Conservation (phyloP, 768 basidiomycete genomes). For the Rhizopogon vesiculosus region DNA sequence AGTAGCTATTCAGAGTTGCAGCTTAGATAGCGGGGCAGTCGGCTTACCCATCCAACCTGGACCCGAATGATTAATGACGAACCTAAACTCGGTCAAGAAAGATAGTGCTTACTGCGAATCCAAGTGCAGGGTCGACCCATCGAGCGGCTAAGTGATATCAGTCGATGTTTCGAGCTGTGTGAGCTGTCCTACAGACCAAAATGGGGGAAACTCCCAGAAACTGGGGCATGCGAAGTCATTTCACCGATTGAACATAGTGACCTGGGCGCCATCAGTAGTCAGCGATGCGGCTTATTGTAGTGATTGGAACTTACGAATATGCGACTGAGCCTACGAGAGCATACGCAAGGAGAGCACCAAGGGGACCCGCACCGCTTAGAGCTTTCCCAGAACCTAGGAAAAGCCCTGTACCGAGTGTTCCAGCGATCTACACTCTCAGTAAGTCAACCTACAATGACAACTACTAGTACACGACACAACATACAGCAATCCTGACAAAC, state of each 20-base stretch:
- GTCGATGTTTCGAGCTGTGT: background rate
- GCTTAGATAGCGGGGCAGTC: slow-evolving; percentile 24
- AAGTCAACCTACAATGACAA: background rate
- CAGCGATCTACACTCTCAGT: slow-evolving; percentile 47
- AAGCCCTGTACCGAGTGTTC: slow-evolving; percentile 71
- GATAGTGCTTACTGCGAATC: slow-evolving; percentile 46
- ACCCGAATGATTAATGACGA: background rate
- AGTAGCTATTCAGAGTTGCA: background rate
- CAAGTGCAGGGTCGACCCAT: slow-evolving; percentile 57
- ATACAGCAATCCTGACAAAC: slow-evolving; percentile 54
- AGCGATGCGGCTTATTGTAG: slow-evolving; percentile 9
- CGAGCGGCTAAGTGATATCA: slow-evolving; percentile 34
- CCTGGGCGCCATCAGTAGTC: slow-evolving; percentile 19
- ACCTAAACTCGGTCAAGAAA: background rate
- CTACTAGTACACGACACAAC: slow-evolving; percentile 11
- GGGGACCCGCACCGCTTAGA: slow-evolving; percentile 56
- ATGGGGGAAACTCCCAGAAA: slow-evolving; percentile 76
- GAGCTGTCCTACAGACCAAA: slow-evolving; percentile 37
- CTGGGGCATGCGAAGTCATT: slow-evolving; percentile 77
- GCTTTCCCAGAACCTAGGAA: slow-evolving; percentile 69
- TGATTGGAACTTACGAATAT: slow-evolving; percentile 44
- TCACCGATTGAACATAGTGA: slow-evolving; percentile 67
- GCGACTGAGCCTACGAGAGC: slow-evolving; percentile 59
- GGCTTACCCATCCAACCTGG: slow-evolving; percentile 26
- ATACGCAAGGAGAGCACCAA: slow-evolving; percentile 65